Evolutionary conservation across 257 asterid genomes (phyloP).

Genomic region (Solanum commersonii): DNA sequence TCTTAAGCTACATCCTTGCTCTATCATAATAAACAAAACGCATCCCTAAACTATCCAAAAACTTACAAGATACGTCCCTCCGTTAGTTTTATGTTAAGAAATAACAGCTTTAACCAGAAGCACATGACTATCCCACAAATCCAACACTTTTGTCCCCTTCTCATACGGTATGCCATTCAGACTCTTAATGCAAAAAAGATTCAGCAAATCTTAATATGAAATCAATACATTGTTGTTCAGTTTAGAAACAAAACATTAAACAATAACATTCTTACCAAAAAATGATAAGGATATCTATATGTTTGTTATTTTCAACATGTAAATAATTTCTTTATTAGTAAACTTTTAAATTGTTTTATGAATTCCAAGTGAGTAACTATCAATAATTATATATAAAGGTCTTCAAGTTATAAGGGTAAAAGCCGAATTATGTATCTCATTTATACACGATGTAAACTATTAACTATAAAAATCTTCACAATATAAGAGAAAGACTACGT

Average conservation of each 20-base stretch:
- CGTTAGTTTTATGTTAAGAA: not conserved
- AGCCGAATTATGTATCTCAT: not conserved
- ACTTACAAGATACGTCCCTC: not conserved
- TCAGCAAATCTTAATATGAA: not conserved
- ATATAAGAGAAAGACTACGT: not conserved
- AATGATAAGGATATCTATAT: not conserved
- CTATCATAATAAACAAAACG: not conserved
- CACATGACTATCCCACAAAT: not conserved
- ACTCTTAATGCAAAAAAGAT: too few species aligned
- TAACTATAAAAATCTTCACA: not conserved
- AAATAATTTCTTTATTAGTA: not conserved
- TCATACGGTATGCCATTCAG: too few species aligned
- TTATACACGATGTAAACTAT: not conserved
- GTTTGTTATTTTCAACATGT: not conserved
- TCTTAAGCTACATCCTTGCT: not conserved
- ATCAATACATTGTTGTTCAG: not conserved
- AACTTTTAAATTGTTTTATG: not conserved
- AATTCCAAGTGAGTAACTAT: not conserved
- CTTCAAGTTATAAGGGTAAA: not conserved
- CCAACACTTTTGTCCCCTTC: not conserved
- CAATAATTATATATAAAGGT: not conserved
- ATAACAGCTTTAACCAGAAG: not conserved
- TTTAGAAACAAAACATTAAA: too few species aligned
- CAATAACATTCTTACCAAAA: not conserved
- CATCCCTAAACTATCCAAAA: not conserved